Evolutionary conservation across 495 filamentous ascomycete species (phyloP), one percentile per base, ranked within the genome.

Genomic region (Bathelium albidoporum): DNA sequence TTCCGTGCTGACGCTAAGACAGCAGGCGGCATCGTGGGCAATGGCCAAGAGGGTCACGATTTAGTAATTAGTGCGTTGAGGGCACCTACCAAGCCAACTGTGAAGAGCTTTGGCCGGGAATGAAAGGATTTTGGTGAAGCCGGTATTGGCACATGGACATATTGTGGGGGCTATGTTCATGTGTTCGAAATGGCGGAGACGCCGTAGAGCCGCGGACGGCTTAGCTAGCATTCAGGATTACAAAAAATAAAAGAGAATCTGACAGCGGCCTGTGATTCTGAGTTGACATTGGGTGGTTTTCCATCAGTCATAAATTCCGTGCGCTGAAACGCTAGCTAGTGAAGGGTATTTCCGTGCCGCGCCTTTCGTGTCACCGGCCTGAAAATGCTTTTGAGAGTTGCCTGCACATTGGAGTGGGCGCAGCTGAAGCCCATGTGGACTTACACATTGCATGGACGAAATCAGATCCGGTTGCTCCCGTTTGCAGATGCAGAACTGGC

Each of bases 101-200:
- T 66, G 32, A 69, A 66, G 58, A 64, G 66, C 22, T 59, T n/a
- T 69, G 60, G 64, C 12, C 18, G 61, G 66, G 20, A 64, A 69
- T 32, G 66, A 61, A 1, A 29, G 55, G 22, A 53, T n/a, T 14
- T n/a, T 69, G 18, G 64, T 64, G 16, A 66, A 53, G 61, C 66
- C 64, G 41, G 28, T 69, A 0, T 55, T 69, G 64, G 49, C n/a
- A 7, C 64, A 66, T 29, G 43, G 36, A 32, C 55, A 69, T 26
- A 64, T 69, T 52, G 64, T 69, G 2, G 49, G 29, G 0, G 66
- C 66, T 2, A 58, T 60, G 12, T 3, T 22, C 2, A 66, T 69
- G 61, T 16, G 11, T 69, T 69, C 44, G 66, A 69, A 61, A 69
- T 69, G 66, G 66, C 64, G 11, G 64, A 58, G 9, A 49, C 18